These are phyloP conservation scores for Heliocybe sulcata DNA, from an alignment of 1,284 basidiomycete species.

Conservation along the genomic window DNA sequence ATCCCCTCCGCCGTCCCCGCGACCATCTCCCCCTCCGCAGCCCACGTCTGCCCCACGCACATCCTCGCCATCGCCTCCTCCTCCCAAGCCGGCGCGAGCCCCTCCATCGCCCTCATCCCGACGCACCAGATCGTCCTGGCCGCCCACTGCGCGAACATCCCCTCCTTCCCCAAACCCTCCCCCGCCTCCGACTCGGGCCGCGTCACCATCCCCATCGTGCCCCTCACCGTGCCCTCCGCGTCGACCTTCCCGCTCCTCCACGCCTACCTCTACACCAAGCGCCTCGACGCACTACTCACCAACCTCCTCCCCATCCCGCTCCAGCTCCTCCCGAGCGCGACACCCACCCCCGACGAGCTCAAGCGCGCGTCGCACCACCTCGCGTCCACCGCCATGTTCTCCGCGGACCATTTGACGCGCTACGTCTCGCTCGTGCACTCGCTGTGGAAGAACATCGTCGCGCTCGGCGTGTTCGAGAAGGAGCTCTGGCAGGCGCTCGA, in stretches of 20 bases:
- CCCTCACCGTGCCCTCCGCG: constrained; percentile 59
- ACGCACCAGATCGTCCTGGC: constrained; percentile 53
- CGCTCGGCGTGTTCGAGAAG: constrained; percentile 58
- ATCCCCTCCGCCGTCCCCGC: constrained; percentile 30
- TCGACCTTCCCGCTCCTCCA: constrained; percentile 59
- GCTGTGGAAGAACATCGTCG: constrained; percentile 65
- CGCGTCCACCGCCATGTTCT: constrained; percentile 30
- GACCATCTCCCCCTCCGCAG: constrained; percentile 19
- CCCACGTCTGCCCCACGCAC: constrained; percentile 42
- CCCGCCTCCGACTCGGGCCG: constrained; percentile 23
- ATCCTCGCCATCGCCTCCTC: constrained; percentile 44
- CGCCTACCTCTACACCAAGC: constrained; percentile 59
- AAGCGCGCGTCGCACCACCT: constrained; percentile 43
- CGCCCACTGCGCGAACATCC: constrained; percentile 50
- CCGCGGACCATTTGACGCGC: constrained; percentile 41
- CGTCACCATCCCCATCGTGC: constrained; percentile 54
- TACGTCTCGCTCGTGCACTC: constrained; percentile 61
- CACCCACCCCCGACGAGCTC: constrained; percentile 33
- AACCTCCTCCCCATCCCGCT: too few species aligned
- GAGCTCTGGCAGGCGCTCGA: constrained; percentile 66
- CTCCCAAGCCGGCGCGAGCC: constrained; percentile 25
- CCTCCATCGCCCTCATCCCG: constrained; percentile 40
- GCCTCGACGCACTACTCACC: constrained; percentile 40
- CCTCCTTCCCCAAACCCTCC: constrained; percentile 37
- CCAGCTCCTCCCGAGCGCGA: constrained; percentile 54